Evolutionary conservation across 192 early-diverging fungal species (phyloP), one percentile per base, ranked within the genome.

Genomic region (Podila clonocystis): DNA sequence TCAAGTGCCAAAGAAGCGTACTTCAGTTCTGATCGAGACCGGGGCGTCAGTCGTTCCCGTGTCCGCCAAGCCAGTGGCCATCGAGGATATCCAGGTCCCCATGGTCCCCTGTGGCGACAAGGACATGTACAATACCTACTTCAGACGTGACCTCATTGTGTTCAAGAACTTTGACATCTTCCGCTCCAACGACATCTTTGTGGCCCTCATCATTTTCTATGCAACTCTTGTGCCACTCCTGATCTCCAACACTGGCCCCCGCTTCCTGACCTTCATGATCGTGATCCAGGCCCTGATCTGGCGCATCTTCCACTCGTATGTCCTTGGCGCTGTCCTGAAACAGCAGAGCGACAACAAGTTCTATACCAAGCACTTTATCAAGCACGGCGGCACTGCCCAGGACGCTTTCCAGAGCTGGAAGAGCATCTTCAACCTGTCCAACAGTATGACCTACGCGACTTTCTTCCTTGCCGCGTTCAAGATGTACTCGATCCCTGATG

Each of bases 401-500:
- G 97, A 97, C 61, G 96, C 96, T 1, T 99, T 98, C 84, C 83
- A 92, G 57, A 94, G 94, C 84, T 99, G 98, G 98, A 97, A 97
- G 83, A 92, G 93, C 17, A 90, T 99, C 34, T 99, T 94, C 88
- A 99, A 99, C 78, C 85, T 96, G 9, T 92, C 94, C 1, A 89
- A 93, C 38, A 89, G 93, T 20, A 97, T 98, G 96, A 97, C 93
- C 0, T 99, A 97, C 65, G 91, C 93, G 2, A 93, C 94, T 0
- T 97, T 97, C 79, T 85, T 91, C 61, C 82, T 95, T 62, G 93
- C 94, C n/a, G 93, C 91, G 11, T 89, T 91, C 73, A 88, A 92
- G 69, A 87, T 94, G 48, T 99, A 97, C 72, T 87, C 89, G 52
- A 87, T 92, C 66, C 94, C 95, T 22, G 89, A 84, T 49, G 74